These are phyloP conservation scores for Microsporum canis DNA, from an alignment of 2,329 filamentous ascomycete species.

Conservation along the genomic window DNA sequence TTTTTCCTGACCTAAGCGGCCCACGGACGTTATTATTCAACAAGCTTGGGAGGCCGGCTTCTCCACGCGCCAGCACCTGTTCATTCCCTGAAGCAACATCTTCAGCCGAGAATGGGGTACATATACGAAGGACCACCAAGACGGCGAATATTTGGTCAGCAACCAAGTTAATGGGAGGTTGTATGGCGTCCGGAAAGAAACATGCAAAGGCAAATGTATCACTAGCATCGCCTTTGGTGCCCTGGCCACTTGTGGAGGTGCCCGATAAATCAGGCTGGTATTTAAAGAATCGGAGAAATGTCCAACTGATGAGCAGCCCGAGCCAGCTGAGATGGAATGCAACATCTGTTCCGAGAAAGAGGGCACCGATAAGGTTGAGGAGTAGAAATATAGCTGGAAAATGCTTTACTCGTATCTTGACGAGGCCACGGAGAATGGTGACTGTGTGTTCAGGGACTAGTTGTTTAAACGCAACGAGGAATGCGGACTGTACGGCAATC, in stretches of 20 bases:
- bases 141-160: conserved; percentile 62
- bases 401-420: conserved; percentile 79
- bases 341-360: conserved; percentile 58
- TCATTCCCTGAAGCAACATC: conserved; percentile 65
- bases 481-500: conserved; percentile 78
- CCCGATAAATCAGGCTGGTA: conserved; percentile 44
- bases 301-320: conserved; percentile 82
- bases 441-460: conserved; percentile 95
- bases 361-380: conserved; percentile 56
- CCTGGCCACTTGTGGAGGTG: conserved; percentile 41
- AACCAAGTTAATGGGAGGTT: conserved; percentile 64
- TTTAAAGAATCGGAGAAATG: conserved; percentile 93
- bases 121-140: conserved; percentile 64
- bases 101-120: conserved; percentile 72
- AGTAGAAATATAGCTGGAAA: conserved; percentile 65
- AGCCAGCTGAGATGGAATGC: conserved; percentile 68
- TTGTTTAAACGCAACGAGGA: conserved; percentile 95
- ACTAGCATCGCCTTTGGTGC: conserved; percentile 77
- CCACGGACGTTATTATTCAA: conserved; percentile 41
- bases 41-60: conserved; percentile 49
- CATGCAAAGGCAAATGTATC: conserved; percentile 94
- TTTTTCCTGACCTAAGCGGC: conserved; percentile 47
- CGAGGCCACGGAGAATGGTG: conserved; percentile 73
- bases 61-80: conserved; percentile 54
- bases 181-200: conserved; percentile 79